Percentiles rank a stretch among this genome's conserved stretches.
Evolutionary conservation across 164 flowering plant species (phyloP).

Genomic region (Dillenia turbinata): DNA sequence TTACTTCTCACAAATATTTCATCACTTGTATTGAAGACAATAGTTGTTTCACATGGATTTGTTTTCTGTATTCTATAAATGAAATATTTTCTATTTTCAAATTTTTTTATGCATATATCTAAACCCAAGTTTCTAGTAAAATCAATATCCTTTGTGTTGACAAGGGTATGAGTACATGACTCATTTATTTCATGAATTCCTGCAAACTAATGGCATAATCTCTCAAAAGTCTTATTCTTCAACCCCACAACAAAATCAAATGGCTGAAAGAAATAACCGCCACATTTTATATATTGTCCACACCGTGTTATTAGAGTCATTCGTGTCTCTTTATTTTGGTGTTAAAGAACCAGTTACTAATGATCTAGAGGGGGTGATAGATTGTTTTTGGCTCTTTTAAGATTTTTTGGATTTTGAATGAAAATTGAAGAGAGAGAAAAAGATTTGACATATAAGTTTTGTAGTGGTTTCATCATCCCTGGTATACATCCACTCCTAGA

Average conservation of each 20-base stretch:
- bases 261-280: neutral
- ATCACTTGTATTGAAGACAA: conserved; percentile 8
- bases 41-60: conserved; percentile 8
- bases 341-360: too few relatives aligned
- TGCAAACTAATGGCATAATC: neutral
- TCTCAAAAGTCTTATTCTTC: too few relatives aligned
- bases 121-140: neutral
- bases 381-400: too few relatives aligned
- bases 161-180: conserved; percentile 1
- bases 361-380: too few relatives aligned
- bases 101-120: neutral
- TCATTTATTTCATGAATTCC: neutral
- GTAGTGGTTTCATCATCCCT: too few relatives aligned
- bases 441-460: too few relatives aligned
- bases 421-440: too few relatives aligned
- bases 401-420: too few relatives aligned
- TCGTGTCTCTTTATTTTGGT: neutral
- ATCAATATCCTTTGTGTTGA: conserved; percentile 2
- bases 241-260: neutral
- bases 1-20: conserved; percentile 8
- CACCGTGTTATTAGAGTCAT: neutral
- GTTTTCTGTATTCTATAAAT: conserved; percentile 6
- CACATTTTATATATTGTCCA: neutral
- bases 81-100: conserved; percentile 2
- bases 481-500: too few relatives aligned